A percentile compares a stretch with the other conserved stretches of the same genome.
These are phyloP conservation scores for Poteriospumella lacustris DNA, from an alignment of 108 stramenopile genomes.

Conservation along the genomic window DNA sequence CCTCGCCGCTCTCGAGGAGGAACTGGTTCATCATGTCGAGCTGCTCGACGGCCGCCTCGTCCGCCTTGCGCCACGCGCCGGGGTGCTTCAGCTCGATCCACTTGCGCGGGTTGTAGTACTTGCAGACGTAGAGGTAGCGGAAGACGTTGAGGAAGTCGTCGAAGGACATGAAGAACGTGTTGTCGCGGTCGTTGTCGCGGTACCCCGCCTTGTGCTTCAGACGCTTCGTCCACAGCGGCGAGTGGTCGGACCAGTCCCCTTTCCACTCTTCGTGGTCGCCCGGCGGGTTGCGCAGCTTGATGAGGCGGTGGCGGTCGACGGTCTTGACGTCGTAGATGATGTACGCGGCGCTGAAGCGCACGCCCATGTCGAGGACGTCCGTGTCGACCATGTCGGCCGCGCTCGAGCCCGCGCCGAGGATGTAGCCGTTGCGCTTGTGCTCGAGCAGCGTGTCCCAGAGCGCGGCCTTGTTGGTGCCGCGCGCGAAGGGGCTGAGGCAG, in stretches of 20 bases:
- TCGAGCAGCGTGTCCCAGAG: conserved; percentile 42
- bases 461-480: conserved; percentile 36
- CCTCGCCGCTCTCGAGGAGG: background rate
- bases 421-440: conserved; percentile 44
- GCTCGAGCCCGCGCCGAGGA: conserved; percentile 44
- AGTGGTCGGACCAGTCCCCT: conserved; percentile 42
- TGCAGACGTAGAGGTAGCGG: conserved; percentile 46
- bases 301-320: conserved; percentile 39
- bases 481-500: conserved; percentile 14
- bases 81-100: conserved; percentile 35
- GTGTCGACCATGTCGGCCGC: conserved; percentile 1
- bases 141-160: conserved; percentile 45
- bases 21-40: conserved; percentile 20
- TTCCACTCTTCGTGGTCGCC: conserved; percentile 38
- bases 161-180: conserved; percentile 53
- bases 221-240: conserved; percentile 42
- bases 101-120: background rate
- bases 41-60: conserved; percentile 24
- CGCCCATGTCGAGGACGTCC: conserved; percentile 32
- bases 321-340: conserved; percentile 42
- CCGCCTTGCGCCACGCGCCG: conserved; percentile 41
- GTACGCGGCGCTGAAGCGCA: conserved; percentile 45
- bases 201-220: conserved; percentile 27
- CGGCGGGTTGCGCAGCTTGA: conserved; percentile 48
- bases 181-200: conserved; percentile 27